Evolutionary conservation across 2,329 filamentous ascomycete genomes (phyloP).

Genomic region (Ilyonectria sp.): DNA sequence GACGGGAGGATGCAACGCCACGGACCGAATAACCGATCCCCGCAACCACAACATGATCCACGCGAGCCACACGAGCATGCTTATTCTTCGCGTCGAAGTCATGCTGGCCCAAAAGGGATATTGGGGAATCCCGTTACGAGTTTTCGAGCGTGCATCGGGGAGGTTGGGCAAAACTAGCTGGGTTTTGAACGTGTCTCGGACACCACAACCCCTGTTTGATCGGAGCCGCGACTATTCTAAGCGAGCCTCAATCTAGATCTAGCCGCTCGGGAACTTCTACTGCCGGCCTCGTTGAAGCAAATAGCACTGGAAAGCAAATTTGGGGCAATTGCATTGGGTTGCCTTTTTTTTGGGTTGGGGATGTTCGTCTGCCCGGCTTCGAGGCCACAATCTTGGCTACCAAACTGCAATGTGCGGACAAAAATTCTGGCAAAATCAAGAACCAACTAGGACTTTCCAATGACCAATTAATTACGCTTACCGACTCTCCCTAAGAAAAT

Average conservation of each 20-base stretch:
- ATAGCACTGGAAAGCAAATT: not conserved
- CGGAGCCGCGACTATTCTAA: constrained; percentile 34
- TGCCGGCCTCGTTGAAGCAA: constrained; percentile 33
- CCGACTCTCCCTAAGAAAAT: not conserved
- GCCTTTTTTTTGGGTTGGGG: not conserved
- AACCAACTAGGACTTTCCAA: too few species aligned
- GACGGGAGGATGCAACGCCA: constrained; percentile 1
- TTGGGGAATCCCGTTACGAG: not conserved
- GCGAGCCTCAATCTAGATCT: constrained; percentile 40
- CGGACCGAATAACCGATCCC: not conserved
- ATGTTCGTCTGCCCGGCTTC: not conserved
- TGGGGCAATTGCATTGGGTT: not conserved
- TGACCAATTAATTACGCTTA: too few species aligned
- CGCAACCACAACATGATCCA: not conserved
- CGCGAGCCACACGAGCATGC: not conserved
- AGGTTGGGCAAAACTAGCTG: constrained; percentile 31
- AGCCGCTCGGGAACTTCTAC: constrained; percentile 30
- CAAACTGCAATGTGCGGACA: not conserved
- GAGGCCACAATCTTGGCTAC: not conserved
- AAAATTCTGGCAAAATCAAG: too few species aligned
- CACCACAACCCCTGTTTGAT: constrained; percentile 36
- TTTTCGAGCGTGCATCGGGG: not conserved
- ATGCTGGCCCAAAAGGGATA: not conserved
- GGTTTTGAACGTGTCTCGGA: constrained; percentile 48
- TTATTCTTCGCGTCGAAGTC: not conserved